Base-by-base conservation (phyloP, 176 grass and related monocot genomes). In the Areca catechu region DNA sequence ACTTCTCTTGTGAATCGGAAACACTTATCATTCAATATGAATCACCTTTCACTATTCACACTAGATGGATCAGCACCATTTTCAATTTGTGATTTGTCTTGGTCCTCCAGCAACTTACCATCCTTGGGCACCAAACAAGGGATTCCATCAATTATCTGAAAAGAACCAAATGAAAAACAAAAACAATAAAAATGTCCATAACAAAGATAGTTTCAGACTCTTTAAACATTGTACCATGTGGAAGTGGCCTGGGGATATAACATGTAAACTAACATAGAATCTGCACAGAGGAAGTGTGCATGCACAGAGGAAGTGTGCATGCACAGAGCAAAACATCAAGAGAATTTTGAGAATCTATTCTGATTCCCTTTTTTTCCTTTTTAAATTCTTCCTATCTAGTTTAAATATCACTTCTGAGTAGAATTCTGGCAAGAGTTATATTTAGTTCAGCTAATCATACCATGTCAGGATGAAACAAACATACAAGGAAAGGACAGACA, bases 71-170 rank as follows among this genome's bases (percentile, higher is more conserved):
- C 24, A 49, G 28, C 7, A 37, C 60, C 48, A 4, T 58, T n/a
- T 51, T 74, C 79, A 69, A 47, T 20, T 57, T 70, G 71, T 60
- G 54, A 56, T 72, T 66, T 80, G 18, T 63, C 71, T 77, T 81
- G 55, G n/a, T 81, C 55, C 7, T 76, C 66, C 15, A 95, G 54
- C 48, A 89, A 67, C 52, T 86, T 90, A 17, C 90, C 86, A 56
- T 83, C 82, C 70, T 83, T 89, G 24, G 86, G 90, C 19, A 81
- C 63, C 51, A 95, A 76, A 73, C 20, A 86, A 66, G 90, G 90
- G 50, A 83, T 80, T 16, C 90, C 82, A 83, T 86, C 70, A 4
- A 86, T 48, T 69, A 95, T 77, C 90, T 95, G 30, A 81, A 48
- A 15, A 69, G 19, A 51, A 70, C 4, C 15, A 66, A 51, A 21